phyloP scores from a whole-genome alignment of 2,329 filamentous ascomycete species.

The Diplodia mutila region DNA sequence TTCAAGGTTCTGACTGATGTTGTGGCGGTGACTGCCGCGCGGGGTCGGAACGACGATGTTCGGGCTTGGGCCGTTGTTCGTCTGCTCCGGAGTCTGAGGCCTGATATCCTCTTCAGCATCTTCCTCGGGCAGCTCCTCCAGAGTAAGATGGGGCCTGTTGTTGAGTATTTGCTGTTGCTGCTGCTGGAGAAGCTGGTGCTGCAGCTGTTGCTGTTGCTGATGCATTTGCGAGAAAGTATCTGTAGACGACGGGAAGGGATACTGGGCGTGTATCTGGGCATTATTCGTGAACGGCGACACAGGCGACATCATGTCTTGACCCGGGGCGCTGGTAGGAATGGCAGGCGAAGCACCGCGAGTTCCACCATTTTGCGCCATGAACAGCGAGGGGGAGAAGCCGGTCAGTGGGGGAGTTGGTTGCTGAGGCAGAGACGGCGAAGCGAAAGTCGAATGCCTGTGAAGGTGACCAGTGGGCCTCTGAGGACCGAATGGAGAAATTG shows the following conservation, averaged over 20 bases:
- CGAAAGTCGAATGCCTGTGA: conserved; percentile 71
- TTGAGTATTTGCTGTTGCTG: conserved; percentile 56
- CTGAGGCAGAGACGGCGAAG: conserved; percentile 67
- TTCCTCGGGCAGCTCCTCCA: conserved; percentile 75
- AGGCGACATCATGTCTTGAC: conserved; percentile 43
- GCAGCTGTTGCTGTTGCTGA: conserved; percentile 55
- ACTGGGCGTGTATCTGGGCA: conserved; percentile 44
- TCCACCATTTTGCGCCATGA: conserved; percentile 43
- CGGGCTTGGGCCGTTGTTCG: conserved; percentile 48
- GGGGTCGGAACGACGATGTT: conserved; percentile 65
- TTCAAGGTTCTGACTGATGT: conserved; percentile 77
- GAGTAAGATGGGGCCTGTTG: conserved; percentile 48
- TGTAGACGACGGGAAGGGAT: conserved; percentile 37
- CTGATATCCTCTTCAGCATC: conserved; percentile 64
- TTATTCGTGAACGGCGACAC: conserved; percentile 64
- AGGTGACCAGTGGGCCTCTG: conserved; percentile 60
- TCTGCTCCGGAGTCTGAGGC: conserved; percentile 38
- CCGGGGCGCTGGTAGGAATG: conserved; percentile 40
- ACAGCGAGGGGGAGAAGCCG: conserved; percentile 47
- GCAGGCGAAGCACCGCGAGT: conserved; percentile 51
- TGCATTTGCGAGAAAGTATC: conserved; percentile 52
- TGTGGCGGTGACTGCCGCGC: conserved; percentile 66
- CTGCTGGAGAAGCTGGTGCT: conserved; percentile 59
- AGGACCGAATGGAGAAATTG: conserved; percentile 66
- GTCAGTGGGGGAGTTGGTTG: conserved; percentile 61